phyloP scores from a whole-genome alignment of 345 rosid genomes.

The Gossypium ekmanianum region DNA sequence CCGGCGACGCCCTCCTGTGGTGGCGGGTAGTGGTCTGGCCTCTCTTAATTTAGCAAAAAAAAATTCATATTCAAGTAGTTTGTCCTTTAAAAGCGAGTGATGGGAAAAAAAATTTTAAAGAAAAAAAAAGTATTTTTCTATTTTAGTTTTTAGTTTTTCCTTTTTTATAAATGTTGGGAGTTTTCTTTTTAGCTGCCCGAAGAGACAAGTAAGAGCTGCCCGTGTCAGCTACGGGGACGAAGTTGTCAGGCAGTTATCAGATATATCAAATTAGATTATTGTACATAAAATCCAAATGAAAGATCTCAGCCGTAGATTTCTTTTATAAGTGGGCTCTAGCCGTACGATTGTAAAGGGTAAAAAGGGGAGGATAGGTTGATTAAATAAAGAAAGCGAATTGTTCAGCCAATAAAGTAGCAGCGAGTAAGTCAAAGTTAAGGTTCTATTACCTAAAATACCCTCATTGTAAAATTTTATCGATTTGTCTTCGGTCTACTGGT shows the following conservation, averaged over 20 bases:
- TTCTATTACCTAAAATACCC: background rate
- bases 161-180: slow-evolving; percentile 29
- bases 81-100: background rate
- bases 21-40: slow-evolving; percentile 13
- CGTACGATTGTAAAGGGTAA: slow-evolving; percentile 13
- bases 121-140: background rate
- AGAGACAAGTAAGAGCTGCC: slow-evolving; percentile 13
- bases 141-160: background rate
- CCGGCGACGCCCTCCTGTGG: slow-evolving; percentile 42
- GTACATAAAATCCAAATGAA: background rate
- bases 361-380: background rate
- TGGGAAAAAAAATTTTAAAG: background rate
- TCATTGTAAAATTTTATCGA: background rate
- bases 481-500: background rate
- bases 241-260: slow-evolving; percentile 15
- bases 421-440: background rate
- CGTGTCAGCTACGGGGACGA: background rate
- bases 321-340: no score
- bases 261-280: slow-evolving; percentile 7
- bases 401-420: slow-evolving; percentile 7
- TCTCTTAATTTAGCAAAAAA: slow-evolving; percentile 21
- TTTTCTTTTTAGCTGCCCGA: slow-evolving; percentile 41
- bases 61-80: slow-evolving; percentile 35
- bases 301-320: slow-evolving; percentile 9
- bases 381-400: background rate